Evolutionary conservation across 2,329 filamentous ascomycete genomes (phyloP).

Genomic region (Venturiaceae sp.): DNA sequence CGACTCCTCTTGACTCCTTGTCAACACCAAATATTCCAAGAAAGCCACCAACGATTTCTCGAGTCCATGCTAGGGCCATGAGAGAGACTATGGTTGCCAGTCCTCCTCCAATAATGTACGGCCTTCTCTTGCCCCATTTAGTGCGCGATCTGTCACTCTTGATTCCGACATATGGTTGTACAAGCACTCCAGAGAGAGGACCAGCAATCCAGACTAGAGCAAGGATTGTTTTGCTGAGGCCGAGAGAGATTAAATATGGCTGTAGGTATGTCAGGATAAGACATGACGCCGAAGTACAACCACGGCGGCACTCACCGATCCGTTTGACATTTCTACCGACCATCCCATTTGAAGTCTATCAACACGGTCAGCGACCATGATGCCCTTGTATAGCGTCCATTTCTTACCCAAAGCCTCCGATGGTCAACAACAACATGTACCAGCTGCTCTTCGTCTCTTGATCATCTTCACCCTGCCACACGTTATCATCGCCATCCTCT

Average conservation of each 20-base stretch:
- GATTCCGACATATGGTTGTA: conserved; percentile 45
- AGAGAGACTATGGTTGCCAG: conserved; percentile 39
- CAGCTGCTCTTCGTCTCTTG: conserved; percentile 69
- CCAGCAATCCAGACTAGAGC: conserved; percentile 47
- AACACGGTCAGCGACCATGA: conserved; percentile 7
- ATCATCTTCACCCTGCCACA: conserved; percentile 34
- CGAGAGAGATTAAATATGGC: conserved; percentile 43
- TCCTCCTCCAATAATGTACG: conserved; percentile 42
- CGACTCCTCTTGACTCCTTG: conserved; percentile 53
- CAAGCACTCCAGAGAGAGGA: conserved; percentile 41
- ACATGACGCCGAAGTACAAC: not conserved
- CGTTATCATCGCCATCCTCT: conserved; percentile 18
- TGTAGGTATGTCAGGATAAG: conserved; percentile 13
- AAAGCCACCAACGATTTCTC: conserved; percentile 51
- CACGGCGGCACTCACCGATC: conserved; percentile 47
- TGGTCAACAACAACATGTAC: conserved; percentile 78
- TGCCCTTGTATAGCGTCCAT: not conserved
- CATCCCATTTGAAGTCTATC: conserved; percentile 81
- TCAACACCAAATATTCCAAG: conserved; percentile 63
- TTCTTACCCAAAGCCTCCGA: conserved; percentile 65
- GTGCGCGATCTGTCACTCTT: conserved; percentile 41
- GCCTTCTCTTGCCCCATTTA: conserved; percentile 39
- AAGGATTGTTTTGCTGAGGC: conserved; percentile 41
- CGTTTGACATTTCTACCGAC: conserved; percentile 91
- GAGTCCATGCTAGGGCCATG: conserved; percentile 40